Base-by-base conservation (phyloP, 2,329 filamentous ascomycete species). In the Huntiella bhutanensis region DNA sequence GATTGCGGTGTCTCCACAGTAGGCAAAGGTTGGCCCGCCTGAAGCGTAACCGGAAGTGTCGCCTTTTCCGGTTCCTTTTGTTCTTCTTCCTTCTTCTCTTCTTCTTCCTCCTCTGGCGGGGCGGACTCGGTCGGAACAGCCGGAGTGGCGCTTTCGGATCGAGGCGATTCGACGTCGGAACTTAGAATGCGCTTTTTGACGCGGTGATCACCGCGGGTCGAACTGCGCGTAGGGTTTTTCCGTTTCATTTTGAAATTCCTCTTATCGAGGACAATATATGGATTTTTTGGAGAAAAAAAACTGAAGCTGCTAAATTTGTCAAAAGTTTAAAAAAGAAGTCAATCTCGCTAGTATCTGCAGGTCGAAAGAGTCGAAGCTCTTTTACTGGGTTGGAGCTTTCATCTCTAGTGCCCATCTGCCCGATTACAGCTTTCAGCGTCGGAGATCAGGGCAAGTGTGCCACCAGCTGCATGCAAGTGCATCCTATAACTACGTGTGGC, bases 1-100 rank as follows among this genome's bases (percentile, higher is more conserved):
- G 75, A 62, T 57, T 91, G 82, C 12, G 76, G 66, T 42, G 73
- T 68, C 53, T 78, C 70, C 11, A 86, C 69, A 0, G 77, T 82
- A 2, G 82, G 82, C 32, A 88, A 63, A 12, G 81, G 77, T 55
- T 80, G 75, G 42, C 76, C 77, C 2, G 78, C 62, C 53, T 70
- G 64, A 33, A 86, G 62, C 40, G 72, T 74, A 51, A 68, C 74
- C 19, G 81, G 81, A 46, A 87, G 56, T 47, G 60, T 59, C 42
- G 57, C 61, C 11, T 60, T 58, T 46, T 58, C 60, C 36, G 53
- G 54, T 17, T 64, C 22, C 7, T 28, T 28, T 28, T 28, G 61
- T 38, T 5, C 6, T 28, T 28, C 22, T 37, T 28, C 6, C 8
- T 28, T 10, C 22, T 7, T 61, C 11, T 60, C 58, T 47, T 58